Base-by-base conservation (phyloP, 768 basidiomycete genomes). In the Nevesoporus exiguus region DNA sequence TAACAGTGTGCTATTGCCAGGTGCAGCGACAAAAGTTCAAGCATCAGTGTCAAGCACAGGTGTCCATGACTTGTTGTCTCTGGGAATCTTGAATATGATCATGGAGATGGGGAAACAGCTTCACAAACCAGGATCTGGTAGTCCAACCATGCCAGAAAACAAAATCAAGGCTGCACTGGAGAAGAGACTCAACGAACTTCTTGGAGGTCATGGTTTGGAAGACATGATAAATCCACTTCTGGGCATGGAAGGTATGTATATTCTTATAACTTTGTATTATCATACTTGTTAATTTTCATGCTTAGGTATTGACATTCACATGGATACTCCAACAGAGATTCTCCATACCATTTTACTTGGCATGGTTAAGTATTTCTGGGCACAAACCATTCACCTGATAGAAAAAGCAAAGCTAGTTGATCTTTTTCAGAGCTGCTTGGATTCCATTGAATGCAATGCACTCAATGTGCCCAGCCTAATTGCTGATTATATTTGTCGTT, bases 331-430 rank as follows among this genome's bases (percentile, higher is more conserved):
- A 0, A 70, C 64, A 0, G 67, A 75, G 42, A 65, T 71, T 0
- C 62, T 75, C 0, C 73, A 75, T 25, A 39, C 40, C n/a, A n/a
- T n/a, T n/a, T n/a, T n/a, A n/a, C n/a, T n/a, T n/a, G n/a, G n/a
- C n/a, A n/a, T n/a, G n/a, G 57, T 73, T 15, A 75, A 74, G 37
- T 75, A 75, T 30, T 66, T 68, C 27, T 75, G 68, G 63, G 63
- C 46, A 0, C 64, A 70, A 21, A 67, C 58, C 0, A 21, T 40
- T 1, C 62, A 34, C 11, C 36, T 68, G 0, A 60, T 72, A 1
- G 65, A 69, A 7, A 69, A 69, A 41, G 25, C 22, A 1, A 50
- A 68, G 2, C 1, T 21, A 56, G 0, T 72, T 0, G 14, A 22
- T 0, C 21, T 47, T 0, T 71, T 74, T 13, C 64, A 66, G 22